Conservation (phyloP, 1,139 yeast genomes). For the Yamadazyma sp. region DNA sequence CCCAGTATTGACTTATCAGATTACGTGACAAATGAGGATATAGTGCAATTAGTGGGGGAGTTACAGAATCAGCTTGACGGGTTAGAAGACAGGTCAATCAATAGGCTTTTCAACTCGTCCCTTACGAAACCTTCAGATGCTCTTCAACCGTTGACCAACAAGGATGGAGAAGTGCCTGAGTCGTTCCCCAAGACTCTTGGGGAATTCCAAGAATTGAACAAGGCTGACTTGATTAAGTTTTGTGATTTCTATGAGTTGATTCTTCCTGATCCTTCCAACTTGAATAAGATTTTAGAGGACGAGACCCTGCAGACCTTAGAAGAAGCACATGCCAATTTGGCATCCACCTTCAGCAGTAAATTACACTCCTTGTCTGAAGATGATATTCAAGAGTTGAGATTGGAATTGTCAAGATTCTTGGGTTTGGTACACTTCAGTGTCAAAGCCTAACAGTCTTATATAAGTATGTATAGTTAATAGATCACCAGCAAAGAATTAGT, state of each 20-base stretch:
- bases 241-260: slow-evolving; percentile 71
- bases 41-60: slow-evolving; percentile 84
- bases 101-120: slow-evolving; percentile 53
- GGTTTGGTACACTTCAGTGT: slow-evolving; percentile 34
- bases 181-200: slow-evolving; percentile 61
- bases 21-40: slow-evolving; percentile 75
- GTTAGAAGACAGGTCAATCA: slow-evolving; percentile 64
- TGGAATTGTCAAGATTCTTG: slow-evolving; percentile 65
- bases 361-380: slow-evolving; percentile 24
- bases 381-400: slow-evolving; percentile 52
- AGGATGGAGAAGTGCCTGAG: slow-evolving; percentile 71
- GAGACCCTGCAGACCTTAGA: slow-evolving; percentile 30
- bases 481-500: not conserved
- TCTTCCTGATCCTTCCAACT: slow-evolving; percentile 49
- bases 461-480: not conserved
- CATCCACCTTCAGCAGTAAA: slow-evolving; percentile 41
- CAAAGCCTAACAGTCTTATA: not conserved
- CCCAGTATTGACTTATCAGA: slow-evolving; percentile 52
- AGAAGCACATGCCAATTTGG: slow-evolving; percentile 32
- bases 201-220: slow-evolving; percentile 50
- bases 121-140: slow-evolving; percentile 15
- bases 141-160: slow-evolving; percentile 46
- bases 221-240: slow-evolving; percentile 49
- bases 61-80: slow-evolving; percentile 81
- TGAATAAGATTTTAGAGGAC: slow-evolving; percentile 48